Evolutionary conservation across 2,329 filamentous ascomycete species (phyloP).

Genomic region (Pyrenophora teres): DNA sequence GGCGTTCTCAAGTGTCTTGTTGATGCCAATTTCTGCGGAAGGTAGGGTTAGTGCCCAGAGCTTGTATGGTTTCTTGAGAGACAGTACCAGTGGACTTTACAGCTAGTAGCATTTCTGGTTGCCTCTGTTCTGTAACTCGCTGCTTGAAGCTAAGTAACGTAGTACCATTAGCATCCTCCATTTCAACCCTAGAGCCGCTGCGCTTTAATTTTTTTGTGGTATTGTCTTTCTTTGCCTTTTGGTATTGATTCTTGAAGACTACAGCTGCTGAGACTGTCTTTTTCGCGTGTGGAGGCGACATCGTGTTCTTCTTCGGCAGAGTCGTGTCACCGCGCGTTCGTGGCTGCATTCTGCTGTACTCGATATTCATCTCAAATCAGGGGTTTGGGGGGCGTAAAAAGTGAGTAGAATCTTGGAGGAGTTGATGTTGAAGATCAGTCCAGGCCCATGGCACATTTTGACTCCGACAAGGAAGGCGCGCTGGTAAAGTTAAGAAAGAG

Average conservation of each 20-base stretch:
- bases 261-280: conserved; percentile 28
- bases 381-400: too few relatives aligned
- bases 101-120: background rate
- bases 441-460: conserved; percentile 5
- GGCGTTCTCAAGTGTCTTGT: conserved; percentile 23
- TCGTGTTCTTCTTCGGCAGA: background rate
- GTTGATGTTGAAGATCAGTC: conserved; percentile 5
- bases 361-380: conserved; percentile 1
- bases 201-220: background rate
- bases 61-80: too few relatives aligned
- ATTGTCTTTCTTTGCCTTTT: conserved; percentile 9
- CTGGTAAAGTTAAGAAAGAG: background rate
- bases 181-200: background rate
- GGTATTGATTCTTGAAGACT: conserved; percentile 33
- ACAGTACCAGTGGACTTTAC: background rate
- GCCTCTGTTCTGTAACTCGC: conserved; percentile 9
- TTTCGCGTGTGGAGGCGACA: conserved; percentile 1
- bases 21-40: conserved; percentile 30
- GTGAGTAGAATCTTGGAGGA: background rate
- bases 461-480: conserved; percentile 13
- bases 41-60: conserved; percentile 9
- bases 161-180: background rate
- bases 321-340: background rate
- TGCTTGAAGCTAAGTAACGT: conserved; percentile 6
- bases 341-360: background rate